Conservation (phyloP, 2,329 filamentous ascomycete species). For the Neofusicoccum umdonicola region DNA sequence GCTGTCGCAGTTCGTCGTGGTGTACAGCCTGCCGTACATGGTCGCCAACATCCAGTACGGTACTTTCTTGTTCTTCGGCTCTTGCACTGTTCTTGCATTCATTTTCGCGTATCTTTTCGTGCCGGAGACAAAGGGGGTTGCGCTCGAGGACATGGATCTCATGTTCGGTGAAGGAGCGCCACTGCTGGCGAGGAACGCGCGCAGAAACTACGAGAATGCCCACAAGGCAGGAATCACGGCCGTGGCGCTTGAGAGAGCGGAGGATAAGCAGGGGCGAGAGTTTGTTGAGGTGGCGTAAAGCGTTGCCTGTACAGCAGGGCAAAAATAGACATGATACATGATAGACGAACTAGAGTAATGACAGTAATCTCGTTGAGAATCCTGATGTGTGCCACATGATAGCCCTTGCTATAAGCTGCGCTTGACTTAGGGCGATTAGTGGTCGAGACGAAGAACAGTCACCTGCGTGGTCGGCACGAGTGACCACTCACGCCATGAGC, state of each 20-base stretch:
- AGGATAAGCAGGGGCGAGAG: constrained; percentile 1
- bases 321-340: neutral
- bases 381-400: no score
- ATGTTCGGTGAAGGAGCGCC: constrained; percentile 52
- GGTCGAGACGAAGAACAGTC: no score
- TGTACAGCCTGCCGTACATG: constrained; percentile 66
- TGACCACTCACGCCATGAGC: no score
- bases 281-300: neutral
- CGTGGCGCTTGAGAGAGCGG: constrained; percentile 10
- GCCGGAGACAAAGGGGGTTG: constrained; percentile 67
- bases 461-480: no score
- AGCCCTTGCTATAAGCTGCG: no score
- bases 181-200: constrained; percentile 7
- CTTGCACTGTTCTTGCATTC: constrained; percentile 64
- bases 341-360: neutral
- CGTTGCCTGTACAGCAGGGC: no score
- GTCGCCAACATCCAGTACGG: constrained; percentile 56
- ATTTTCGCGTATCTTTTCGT: constrained; percentile 65
- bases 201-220: constrained; percentile 17
- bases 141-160: constrained; percentile 65
- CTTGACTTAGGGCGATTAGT: no score
- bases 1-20: constrained; percentile 73
- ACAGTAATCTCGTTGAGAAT: neutral
- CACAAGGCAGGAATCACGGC: constrained; percentile 18
- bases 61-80: constrained; percentile 68